Evolutionary conservation across 768 basidiomycete genomes (phyloP), one percentile per base, ranked within the genome.

Genomic region (Cyclocybe aegerita): DNA sequence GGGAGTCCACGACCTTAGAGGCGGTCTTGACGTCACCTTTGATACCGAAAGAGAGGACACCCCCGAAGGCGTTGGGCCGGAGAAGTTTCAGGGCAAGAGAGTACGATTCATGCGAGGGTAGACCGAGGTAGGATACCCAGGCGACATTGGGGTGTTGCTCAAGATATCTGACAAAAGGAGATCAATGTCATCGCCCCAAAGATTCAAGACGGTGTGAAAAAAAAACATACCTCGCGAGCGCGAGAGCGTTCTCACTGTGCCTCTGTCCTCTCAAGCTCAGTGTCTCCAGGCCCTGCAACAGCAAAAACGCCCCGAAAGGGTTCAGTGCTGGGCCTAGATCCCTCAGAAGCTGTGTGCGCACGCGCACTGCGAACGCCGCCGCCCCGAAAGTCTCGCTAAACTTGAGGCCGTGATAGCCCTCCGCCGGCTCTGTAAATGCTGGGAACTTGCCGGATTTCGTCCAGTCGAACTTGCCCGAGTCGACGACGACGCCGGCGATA

Each of bases 51-150:
- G 77, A 88, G 43, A 93, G 68, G 56, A 93, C 78, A 15, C 89
- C 90, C 4, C 90, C 87, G 50, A 73, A 92, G 2, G 72, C 67
- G 49, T 78, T 74, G 0, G 69, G 64, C 4, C 84, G 73, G 45
- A 91, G 68, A 32, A 83, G 68, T 50, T 75, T 70, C 59, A 76
- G 73, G 9, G 89, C 90, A 5, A 76, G 62, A 40, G 66, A 66
- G 65, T 93, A 75, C 33, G 82, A 84, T 0, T 73, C 63, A 64
- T 94, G 92, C 2, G 62, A 67, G 43, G 67, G 62, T 1, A 92
- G 77, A 5, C 92, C 92, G 37, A 84, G 78, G 60, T 93, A 94
- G 0, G 82, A 84, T 1, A 92, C 86, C 90, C 88, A 93, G 1
- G 79, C 67, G 34, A 93, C 78, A 31, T 78, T 75, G 7, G 81